Evolutionary conservation across 2,329 filamentous ascomycete species (phyloP).

Genomic region (Fusarium sp.): DNA sequence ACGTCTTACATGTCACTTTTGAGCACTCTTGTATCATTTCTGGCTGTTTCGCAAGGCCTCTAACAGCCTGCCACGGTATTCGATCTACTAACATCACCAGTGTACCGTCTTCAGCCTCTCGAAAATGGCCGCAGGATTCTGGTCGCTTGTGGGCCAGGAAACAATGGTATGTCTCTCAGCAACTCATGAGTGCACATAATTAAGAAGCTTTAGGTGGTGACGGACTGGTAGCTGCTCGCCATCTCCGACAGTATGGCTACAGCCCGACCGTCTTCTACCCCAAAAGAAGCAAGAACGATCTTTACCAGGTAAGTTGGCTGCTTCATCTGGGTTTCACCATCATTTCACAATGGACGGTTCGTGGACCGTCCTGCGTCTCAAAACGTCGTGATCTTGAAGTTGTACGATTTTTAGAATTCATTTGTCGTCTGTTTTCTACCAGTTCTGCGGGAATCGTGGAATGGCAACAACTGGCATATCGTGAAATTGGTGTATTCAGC

Average conservation of each 20-base stretch:
- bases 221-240: slow-evolving; percentile 91
- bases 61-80: neutral
- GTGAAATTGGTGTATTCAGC: slow-evolving; percentile 9
- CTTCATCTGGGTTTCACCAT: slow-evolving; percentile 30
- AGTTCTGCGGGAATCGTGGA: slow-evolving; percentile 28
- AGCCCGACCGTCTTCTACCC: slow-evolving; percentile 91
- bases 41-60: neutral
- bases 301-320: slow-evolving; percentile 78
- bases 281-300: slow-evolving; percentile 88
- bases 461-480: slow-evolving; percentile 16
- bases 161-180: slow-evolving; percentile 66
- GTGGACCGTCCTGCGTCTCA: neutral
- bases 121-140: slow-evolving; percentile 78
- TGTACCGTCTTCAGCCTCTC: slow-evolving; percentile 85
- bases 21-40: neutral
- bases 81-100: slow-evolving; percentile 56
- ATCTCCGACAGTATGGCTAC: slow-evolving; percentile 93
- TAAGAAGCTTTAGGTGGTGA: slow-evolving; percentile 73
- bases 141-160: slow-evolving; percentile 89
- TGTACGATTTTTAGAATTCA: slow-evolving; percentile 38
- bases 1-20: neutral
- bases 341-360: slow-evolving; percentile 12
- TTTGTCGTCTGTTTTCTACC: slow-evolving; percentile 33
- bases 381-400: slow-evolving; percentile 17
- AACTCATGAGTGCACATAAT: neutral